Conservation (phyloP, 257 asterid species). For the Paulownia fortunei region DNA sequence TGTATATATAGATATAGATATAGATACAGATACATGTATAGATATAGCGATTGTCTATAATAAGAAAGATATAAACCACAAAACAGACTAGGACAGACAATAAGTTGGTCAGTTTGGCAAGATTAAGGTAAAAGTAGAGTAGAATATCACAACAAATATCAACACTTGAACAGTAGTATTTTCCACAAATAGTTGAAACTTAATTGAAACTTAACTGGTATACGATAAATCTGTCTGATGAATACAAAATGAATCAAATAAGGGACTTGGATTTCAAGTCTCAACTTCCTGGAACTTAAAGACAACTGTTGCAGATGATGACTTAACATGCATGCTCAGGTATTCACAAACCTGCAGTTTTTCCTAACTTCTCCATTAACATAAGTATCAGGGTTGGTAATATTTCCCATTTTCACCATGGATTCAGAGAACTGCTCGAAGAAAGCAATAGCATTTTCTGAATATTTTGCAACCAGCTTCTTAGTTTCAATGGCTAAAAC, state of each 20-base stretch:
- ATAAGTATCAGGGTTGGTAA: slow-evolving; percentile 66
- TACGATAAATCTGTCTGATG: slow-evolving; percentile 13
- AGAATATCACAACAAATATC: slow-evolving; percentile 13
- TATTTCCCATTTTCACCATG: slow-evolving; percentile 89
- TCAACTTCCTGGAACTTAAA: background rate
- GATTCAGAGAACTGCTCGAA: slow-evolving; percentile 84
- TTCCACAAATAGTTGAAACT: background rate
- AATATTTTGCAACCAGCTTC: slow-evolving; percentile 67
- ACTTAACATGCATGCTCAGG: slow-evolving; percentile 35
- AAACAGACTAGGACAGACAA: background rate
- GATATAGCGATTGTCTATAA: no score
- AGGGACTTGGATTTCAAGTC: slow-evolving; percentile 12
- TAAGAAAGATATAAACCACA: no score
- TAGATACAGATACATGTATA: no score
- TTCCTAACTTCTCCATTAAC: slow-evolving; percentile 82
- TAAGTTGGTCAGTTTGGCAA: slow-evolving; percentile 40
- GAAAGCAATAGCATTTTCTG: slow-evolving; percentile 68
- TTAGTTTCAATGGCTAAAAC: slow-evolving; percentile 62
- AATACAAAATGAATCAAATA: slow-evolving; percentile 48
- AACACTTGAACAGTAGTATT: background rate
- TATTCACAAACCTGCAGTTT: slow-evolving; percentile 86
- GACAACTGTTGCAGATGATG: background rate
- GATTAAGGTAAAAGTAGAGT: slow-evolving; percentile 20
- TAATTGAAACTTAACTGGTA: background rate
- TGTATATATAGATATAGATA: no score